Evolutionary conservation across 2,329 filamentous ascomycete species (phyloP), one percentile per base, ranked within the genome.

Genomic region (Aspergillus ochraceoroseus): DNA sequence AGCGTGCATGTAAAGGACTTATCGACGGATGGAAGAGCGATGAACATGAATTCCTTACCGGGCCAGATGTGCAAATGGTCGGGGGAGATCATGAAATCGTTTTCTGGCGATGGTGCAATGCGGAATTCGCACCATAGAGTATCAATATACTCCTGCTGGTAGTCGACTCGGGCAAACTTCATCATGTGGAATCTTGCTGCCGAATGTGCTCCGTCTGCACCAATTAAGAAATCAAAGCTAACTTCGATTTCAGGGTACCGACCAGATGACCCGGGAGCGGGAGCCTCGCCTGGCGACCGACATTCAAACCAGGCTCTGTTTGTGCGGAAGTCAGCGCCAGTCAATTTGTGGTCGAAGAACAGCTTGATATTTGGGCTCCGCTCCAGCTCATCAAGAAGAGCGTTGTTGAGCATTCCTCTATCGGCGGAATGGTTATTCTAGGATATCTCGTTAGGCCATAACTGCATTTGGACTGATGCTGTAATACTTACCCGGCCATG

Each of bases 31-130:
- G 92, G 90, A 29, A 98, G 89, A 12, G 92, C 94, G 58, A 98
- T 98, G 67, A 98, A 98, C 94, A 98, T 96, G 57, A 92, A 90
- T 28, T 89, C 81, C 54, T 82, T 82, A 20, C 86, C 88, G 0
- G 92, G 92, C 92, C 92, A 98, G 60, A 98, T 98, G 65, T 98
- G 92, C 1, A 98, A 74, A 61, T 96, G 89, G 55, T 95, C 86
- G 1, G 88, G 87, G 0, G 87, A 92, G 52, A 96, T 92, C 32
- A 75, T 74, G 60, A 94, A 96, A 31, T 73, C 69, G 14, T 72
- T 53, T 5, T 61, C 49, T 0, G 65, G 31, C 13, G 38, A 58
- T 7, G 85, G 74, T 13, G 77, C 71, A 46, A 98, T 87, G 34
- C 81, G 81, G 60, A 98, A 96, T 60, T 98, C 92, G 63, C 90